These are phyloP conservation scores for Agaricus subrufescens DNA, from an alignment of 768 basidiomycete genomes.

Conservation along the genomic window DNA sequence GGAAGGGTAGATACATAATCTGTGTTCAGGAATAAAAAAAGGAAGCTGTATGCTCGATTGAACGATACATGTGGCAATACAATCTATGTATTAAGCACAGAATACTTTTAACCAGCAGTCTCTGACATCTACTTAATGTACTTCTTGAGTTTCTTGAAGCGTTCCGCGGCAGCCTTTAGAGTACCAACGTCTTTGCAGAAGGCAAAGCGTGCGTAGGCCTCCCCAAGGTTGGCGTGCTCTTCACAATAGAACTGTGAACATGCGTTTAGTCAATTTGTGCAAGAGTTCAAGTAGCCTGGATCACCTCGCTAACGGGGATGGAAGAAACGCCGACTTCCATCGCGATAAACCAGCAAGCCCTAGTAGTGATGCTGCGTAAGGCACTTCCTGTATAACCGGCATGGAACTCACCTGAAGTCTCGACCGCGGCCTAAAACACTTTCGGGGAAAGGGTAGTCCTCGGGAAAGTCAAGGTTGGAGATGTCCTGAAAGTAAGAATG, in stretches of 20 bases:
- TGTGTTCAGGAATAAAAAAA: too few species aligned
- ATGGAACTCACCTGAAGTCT: conserved; percentile 66
- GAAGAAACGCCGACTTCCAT: conserved; percentile 86
- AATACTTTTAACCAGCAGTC: not conserved
- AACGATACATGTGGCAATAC: not conserved
- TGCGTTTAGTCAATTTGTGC: conserved; percentile 9
- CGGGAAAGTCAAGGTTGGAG: conserved; percentile 71
- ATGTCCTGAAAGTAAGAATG: conserved; percentile 49
- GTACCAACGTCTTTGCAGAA: conserved; percentile 96
- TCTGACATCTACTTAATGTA: conserved; percentile 35
- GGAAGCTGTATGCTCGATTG: too few species aligned
- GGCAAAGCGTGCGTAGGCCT: conserved; percentile 83
- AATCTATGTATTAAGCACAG: not conserved
- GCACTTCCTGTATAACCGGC: not conserved
- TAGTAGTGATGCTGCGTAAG: conserved; percentile 22
- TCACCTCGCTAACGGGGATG: conserved; percentile 93
- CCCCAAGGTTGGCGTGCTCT: conserved; percentile 82
- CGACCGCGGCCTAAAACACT: conserved; percentile 74
- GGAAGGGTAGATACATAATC: too few species aligned
- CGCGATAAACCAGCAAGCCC: conserved; percentile 95
- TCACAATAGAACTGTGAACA: conserved; percentile 79
- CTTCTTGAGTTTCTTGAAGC: conserved; percentile 70
- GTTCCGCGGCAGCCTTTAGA: conserved; percentile 72
- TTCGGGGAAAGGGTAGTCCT: conserved; percentile 78
- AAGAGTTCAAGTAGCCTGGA: conserved; percentile 14